These are phyloP conservation scores for Talaromyces sp. DNA, from an alignment of 2,329 filamentous ascomycete genomes.

Conservation along the genomic window DNA sequence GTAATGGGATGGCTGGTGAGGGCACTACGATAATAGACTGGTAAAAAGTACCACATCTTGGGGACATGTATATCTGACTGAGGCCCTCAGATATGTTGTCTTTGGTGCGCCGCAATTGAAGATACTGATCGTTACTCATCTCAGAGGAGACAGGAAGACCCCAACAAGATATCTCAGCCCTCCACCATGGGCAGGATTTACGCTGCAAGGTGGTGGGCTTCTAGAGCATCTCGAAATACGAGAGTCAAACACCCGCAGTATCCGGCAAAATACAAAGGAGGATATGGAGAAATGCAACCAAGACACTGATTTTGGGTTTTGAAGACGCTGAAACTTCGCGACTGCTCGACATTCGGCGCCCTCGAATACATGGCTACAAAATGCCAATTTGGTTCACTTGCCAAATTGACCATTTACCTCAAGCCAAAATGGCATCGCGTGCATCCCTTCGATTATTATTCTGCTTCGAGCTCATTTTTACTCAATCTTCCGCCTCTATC, in stretches of 20 bases:
- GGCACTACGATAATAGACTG: background rate
- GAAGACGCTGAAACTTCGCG: background rate
- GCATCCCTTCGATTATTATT: background rate
- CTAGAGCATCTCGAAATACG: background rate
- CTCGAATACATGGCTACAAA: background rate
- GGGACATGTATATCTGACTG: background rate
- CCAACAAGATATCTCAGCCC: background rate
- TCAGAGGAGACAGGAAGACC: background rate
- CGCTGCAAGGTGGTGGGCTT: background rate
- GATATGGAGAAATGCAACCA: background rate
- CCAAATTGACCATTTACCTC: background rate
- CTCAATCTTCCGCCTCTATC: background rate
- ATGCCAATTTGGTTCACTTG: background rate
- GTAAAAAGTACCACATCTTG: background rate
- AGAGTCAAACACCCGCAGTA: background rate
- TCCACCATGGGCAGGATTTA: background rate
- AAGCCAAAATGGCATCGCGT: background rate
- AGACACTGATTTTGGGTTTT: background rate
- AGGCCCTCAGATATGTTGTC: conserved; percentile 5
- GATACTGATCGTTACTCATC: background rate
- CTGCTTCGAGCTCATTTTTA: background rate
- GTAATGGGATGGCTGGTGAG: background rate
- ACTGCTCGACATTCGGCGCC: background rate
- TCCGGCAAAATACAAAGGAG: background rate
- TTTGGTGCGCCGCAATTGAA: background rate